Evolutionary conservation across 495 filamentous ascomycete genomes (phyloP).

Genomic region (Aspergillus nanangensis): DNA sequence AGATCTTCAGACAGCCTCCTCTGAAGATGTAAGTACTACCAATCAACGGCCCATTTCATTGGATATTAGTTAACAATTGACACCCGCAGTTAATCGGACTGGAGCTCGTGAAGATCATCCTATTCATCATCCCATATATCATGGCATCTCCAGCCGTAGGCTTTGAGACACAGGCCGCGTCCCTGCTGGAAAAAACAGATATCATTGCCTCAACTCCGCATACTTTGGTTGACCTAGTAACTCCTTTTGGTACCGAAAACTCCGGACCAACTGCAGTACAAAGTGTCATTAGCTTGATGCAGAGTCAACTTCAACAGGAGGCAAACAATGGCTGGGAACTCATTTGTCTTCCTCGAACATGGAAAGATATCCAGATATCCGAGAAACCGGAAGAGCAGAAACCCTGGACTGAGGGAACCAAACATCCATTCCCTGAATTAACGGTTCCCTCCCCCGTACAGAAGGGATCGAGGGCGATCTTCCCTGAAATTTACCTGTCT

Average conservation of each 20-base stretch:
- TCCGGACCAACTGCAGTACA: constrained; percentile 49
- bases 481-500: constrained; percentile 91
- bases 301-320: constrained; percentile 76
- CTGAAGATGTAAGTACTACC: constrained; percentile 68
- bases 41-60: no score
- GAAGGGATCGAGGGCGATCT: constrained; percentile 68
- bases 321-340: constrained; percentile 66
- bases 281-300: constrained; percentile 78
- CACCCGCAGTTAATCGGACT: constrained; percentile 54
- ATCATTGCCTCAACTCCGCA: constrained; percentile 84
- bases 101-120: constrained; percentile 92
- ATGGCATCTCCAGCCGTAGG: constrained; percentile 65
- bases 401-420: constrained; percentile 50
- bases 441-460: constrained; percentile 68
- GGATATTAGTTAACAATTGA: constrained; percentile 20
- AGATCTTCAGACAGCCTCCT: constrained; percentile 84
- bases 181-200: constrained; percentile 87
- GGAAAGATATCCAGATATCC: constrained; percentile 53
- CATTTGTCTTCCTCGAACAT: constrained; percentile 78
- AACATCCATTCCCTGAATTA: constrained; percentile 73
- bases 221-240: constrained; percentile 73
- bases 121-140: constrained; percentile 88
- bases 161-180: constrained; percentile 62
- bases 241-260: constrained; percentile 66
- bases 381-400: constrained; percentile 33